A percentile compares a stretch with the other conserved stretches of the same genome.
Evolutionary conservation across 2,329 filamentous ascomycete genomes (phyloP).

Genomic region (Clarireedia homoeocarpa): DNA sequence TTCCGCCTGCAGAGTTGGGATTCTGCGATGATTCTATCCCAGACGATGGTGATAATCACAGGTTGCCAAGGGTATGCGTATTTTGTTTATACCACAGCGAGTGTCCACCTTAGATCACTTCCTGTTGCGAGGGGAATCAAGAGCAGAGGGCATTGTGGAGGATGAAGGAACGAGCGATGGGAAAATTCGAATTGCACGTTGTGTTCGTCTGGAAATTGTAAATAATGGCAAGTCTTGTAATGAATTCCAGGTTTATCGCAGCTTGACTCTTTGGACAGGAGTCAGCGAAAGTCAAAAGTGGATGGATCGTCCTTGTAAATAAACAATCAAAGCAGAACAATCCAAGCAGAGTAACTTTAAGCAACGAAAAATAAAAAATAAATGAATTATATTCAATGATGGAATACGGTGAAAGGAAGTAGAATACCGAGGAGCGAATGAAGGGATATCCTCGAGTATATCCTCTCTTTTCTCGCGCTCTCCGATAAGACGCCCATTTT

Average conservation of each 20-base stretch:
- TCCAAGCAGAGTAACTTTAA: neutral
- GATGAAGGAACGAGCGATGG: too few species aligned
- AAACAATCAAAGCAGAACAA: neutral
- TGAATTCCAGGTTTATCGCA: conserved; percentile 3
- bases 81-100: neutral
- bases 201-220: neutral
- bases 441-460: neutral
- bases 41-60: too few species aligned
- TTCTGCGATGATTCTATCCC: neutral
- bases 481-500: neutral
- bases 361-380: neutral
- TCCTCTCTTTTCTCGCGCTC: neutral
- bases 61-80: neutral
- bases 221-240: neutral
- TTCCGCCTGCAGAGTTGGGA: neutral
- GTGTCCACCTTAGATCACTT: neutral
- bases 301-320: conserved; percentile 3
- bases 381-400: neutral
- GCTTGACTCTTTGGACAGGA: neutral
- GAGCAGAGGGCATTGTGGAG: too few species aligned
- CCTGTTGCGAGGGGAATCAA: neutral
- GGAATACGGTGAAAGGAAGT: neutral
- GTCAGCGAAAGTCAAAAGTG: neutral
- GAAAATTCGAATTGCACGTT: too few species aligned
- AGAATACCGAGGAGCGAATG: neutral